Conservation (phyloP, 805 yeast species). For the Lipomyces mesembrius region DNA sequence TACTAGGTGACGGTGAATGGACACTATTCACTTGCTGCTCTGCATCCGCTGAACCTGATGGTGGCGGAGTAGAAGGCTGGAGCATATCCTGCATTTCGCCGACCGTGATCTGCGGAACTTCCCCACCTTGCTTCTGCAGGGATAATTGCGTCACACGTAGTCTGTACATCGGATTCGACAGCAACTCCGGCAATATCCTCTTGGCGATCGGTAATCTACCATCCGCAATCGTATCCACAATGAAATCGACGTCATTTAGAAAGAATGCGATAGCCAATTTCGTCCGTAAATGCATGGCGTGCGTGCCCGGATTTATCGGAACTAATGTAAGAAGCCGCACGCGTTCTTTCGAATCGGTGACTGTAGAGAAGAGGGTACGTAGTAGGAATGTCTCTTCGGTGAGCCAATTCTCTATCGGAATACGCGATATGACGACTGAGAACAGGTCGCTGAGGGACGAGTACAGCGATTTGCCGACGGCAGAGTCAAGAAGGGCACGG, state of each 20-base stretch:
- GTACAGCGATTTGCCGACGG: not conserved
- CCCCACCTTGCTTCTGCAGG: not conserved
- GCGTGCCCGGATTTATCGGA: constrained; percentile 24
- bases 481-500: constrained; percentile 22
- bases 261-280: constrained; percentile 28
- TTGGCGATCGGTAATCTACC: constrained; percentile 32
- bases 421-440: constrained; percentile 3
- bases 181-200: constrained; percentile 26
- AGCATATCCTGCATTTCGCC: not conserved
- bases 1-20: not conserved
- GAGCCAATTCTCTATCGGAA: constrained; percentile 17
- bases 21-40: not conserved
- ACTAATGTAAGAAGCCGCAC: constrained; percentile 9
- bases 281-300: constrained; percentile 19
- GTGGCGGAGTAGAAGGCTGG: not conserved
- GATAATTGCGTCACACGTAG: not conserved
- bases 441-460: constrained; percentile 9
- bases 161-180: constrained; percentile 23
- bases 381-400: constrained; percentile 3
- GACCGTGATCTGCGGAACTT: not conserved
- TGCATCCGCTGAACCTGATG: not conserved
- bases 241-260: constrained; percentile 16
- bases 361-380: constrained; percentile 8
- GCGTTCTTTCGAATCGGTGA: constrained; percentile 14
- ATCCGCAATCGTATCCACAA: constrained; percentile 7